These are phyloP conservation scores for Viridothelium virens DNA, from an alignment of 495 filamentous ascomycete genomes.

Conservation along the genomic window DNA sequence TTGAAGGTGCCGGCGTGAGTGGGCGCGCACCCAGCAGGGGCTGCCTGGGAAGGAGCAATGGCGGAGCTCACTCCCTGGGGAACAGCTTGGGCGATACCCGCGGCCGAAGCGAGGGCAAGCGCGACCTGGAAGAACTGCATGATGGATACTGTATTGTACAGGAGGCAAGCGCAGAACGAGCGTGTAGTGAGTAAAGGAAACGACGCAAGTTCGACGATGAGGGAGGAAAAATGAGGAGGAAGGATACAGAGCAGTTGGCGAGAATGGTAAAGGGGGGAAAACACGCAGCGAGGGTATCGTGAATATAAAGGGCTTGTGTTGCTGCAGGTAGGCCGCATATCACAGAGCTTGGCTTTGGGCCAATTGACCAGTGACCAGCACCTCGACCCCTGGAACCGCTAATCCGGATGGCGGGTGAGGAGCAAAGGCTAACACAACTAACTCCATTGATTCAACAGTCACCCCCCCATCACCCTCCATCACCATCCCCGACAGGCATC, in stretches of 20 bases:
- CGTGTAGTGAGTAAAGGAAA: background rate
- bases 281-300: background rate
- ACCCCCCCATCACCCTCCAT: no score
- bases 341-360: no score
- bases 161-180: background rate
- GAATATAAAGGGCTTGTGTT: conserved; percentile 6
- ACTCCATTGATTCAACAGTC: no score
- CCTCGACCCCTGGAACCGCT: background rate
- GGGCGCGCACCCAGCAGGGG: conserved; percentile 4
- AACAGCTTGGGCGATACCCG: background rate
- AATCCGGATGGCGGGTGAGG: conserved; percentile 12
- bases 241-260: background rate
- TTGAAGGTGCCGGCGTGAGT: conserved; percentile 4
- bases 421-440: background rate
- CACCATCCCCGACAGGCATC: background rate
- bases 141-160: background rate
- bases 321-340: background rate
- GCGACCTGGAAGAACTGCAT: conserved; percentile 3
- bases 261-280: background rate
- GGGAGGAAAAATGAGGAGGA: background rate
- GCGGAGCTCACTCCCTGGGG: background rate
- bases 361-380: background rate
- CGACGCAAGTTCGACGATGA: background rate
- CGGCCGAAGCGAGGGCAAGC: background rate
- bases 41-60: conserved; percentile 5